Evolutionary conservation across 2,329 filamentous ascomycete species (phyloP), one percentile per base, ranked within the genome.

Genomic region (Arthrinium puccinioides): DNA sequence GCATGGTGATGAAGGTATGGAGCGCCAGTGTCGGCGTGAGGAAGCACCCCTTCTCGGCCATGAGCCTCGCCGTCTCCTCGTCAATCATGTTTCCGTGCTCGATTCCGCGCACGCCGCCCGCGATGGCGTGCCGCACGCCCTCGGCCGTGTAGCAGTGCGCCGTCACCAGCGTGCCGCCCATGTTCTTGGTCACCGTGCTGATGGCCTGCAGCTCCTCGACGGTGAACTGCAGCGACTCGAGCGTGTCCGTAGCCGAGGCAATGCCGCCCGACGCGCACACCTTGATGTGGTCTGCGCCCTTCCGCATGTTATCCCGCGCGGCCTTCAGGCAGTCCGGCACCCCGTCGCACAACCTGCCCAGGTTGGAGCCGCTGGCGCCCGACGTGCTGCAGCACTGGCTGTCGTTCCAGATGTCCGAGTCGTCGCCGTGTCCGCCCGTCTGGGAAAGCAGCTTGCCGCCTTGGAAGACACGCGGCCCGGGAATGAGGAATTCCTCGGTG

Each of bases 201-300:
- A 74, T 70, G 2, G 70, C 68, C 21, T 54, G 52, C 32, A 75
- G 67, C 49, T 74, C 71, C 29, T 65, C 64, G 1, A 60, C 52
- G 1, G 67, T 66, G 50, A 72, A 74, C 46, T 75, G 69, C 10
- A 69, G 45, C 43, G 63, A 61, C 6, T 65, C 60, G 18, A 73
- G 53, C 21, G 56, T 57, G 42, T 74, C 70, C 0, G 66, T 70
- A 0, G 66, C 66, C 24, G 59, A 66, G 1, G 64, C 59, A 3
- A 74, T 68, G 6, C 70, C 70, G 1, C 71, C 70, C 2, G 61
- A 61, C 2, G 59, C 54, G 69, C 72, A 72, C 38, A 74, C 69
- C 46, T 74, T 74, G 47, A 74, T 62, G 44, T 73, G 72, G 43
- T 73, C 66, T 1, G 67, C 63, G 4, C 70, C 70, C 13, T 54